Base-by-base conservation (phyloP, 768 basidiomycete species). In the Infundibulicybe gibba region DNA sequence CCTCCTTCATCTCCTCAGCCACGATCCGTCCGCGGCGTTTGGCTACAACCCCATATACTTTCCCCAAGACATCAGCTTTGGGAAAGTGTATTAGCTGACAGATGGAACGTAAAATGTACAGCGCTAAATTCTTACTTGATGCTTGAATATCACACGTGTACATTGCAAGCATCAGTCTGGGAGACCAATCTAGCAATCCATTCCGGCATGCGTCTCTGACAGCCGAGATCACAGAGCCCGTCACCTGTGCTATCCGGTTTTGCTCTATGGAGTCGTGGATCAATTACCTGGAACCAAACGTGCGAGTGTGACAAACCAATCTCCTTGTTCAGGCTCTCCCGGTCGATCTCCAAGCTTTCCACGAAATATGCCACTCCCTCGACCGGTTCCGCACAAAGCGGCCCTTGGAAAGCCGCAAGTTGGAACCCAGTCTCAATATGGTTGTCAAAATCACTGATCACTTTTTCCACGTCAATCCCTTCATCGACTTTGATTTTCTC, bases 81-180 rank as follows among this genome's bases (percentile, higher is more conserved):
- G n/a, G 11, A 34, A 6, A 44, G 21, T 47, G 31, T 51, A 33
- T 54, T 43, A 59, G 48, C 39, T 50, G 14, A 50, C 33, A 46
- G 42, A 43, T 41, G 19, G 37, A 32, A 37, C 31, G 25, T 25
- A 25, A 8, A 8, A 25, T 45, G 40, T 43, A 41, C 40, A 32
- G 40, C 48, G 34, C 20, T 32, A 33, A 38, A 30, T 12, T 75
- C 90, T 60, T 62, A 97, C 94, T 91, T 13, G 95, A 94, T 1
- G 94, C 91, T 68, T 97, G 97, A 45, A 99, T 98, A 59, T 98
- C 94, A 65, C 95, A 99, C 11, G 88, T 86, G 64, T 99, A 99
- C 93, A 98, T 98, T 0, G 97, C 97, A 54, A 99, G 71, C 83
- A 94, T 90, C 54, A 99, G 76, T 48, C 97, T 76, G 12, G 97